Conservation (phyloP, 2,329 filamentous ascomycete species). For the Thelonectria discophora region DNA sequence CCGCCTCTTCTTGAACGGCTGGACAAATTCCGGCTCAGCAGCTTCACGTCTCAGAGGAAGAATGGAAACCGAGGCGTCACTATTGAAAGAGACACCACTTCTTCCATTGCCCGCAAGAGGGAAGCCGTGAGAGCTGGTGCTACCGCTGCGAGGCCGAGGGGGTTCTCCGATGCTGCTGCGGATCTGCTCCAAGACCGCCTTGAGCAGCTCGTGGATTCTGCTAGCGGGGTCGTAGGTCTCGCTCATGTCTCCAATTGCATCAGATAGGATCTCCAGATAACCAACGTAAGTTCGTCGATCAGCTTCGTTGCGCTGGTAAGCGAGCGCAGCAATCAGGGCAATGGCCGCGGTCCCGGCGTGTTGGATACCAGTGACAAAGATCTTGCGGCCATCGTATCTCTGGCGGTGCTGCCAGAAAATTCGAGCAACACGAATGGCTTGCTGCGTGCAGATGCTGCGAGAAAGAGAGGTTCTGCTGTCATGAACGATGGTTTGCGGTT, state of each 20-base stretch:
- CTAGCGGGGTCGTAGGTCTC: conserved; percentile 62
- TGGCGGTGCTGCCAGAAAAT: conserved; percentile 66
- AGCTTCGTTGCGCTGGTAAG: conserved; percentile 47
- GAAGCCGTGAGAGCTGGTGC: conserved; percentile 24
- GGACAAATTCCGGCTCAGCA: conserved; percentile 34
- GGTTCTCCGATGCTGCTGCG: conserved; percentile 44
- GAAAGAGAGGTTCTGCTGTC: conserved; percentile 56
- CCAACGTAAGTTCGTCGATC: conserved; percentile 52
- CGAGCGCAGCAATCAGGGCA: conserved; percentile 60
- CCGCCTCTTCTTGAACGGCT: conserved; percentile 44
- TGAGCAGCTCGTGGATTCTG: conserved; percentile 61
- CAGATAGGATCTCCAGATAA: conserved; percentile 62
- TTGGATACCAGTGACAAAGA: conserved; percentile 60
- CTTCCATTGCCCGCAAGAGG: conserved; percentile 14
- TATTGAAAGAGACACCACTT: conserved; percentile 27
- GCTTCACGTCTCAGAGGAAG: conserved; percentile 46
- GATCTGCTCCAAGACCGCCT: conserved; percentile 61
- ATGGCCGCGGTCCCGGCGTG: conserved; percentile 64
- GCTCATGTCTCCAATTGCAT: conserved; percentile 62
- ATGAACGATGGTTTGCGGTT: conserved; percentile 49
- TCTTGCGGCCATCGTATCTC: conserved; percentile 60
- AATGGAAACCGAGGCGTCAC: conserved; percentile 35
- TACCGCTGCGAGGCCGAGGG: conserved; percentile 33
- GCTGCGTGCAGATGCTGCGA: conserved; percentile 62
- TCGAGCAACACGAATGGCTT: conserved; percentile 60